Conservation (phyloP, 1,284 basidiomycete genomes). For the Melampsora medusae region DNA sequence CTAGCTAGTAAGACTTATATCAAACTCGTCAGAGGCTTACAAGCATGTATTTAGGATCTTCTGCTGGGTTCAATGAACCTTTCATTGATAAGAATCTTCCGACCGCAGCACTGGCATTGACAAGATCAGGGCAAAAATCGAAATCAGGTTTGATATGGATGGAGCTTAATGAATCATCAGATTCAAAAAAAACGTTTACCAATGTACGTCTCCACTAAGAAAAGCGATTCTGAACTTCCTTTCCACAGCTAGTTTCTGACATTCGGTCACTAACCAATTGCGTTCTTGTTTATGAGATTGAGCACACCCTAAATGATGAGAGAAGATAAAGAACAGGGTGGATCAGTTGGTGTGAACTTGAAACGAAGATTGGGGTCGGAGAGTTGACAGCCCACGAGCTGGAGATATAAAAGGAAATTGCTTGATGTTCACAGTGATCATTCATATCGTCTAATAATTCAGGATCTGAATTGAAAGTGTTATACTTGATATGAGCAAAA, state of each 20-base stretch:
- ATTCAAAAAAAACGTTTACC: conserved; percentile 1
- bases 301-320: conserved; percentile 53
- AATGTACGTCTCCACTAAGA: conserved; percentile 44
- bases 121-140: neutral
- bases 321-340: neutral
- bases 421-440: conserved; percentile 36
- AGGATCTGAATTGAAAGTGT: conserved; percentile 43
- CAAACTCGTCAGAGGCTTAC: conserved; percentile 1
- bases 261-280: conserved; percentile 40
- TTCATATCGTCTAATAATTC: conserved; percentile 45
- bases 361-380: neutral
- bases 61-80: conserved; percentile 11
- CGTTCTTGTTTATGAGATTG: conserved; percentile 63
- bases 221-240: conserved; percentile 24
- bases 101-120: conserved; percentile 40
- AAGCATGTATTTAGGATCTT: conserved; percentile 44
- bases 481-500: conserved; percentile 1
- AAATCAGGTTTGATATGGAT: neutral
- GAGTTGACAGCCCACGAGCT: neutral
- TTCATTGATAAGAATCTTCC: conserved; percentile 27
- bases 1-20: neutral
- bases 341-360: neutral
- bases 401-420: neutral
- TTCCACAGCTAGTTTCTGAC: conserved; percentile 21
- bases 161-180: neutral